Percentiles rank a stretch among this genome's conserved stretches.
phyloP scores from a whole-genome alignment of 192 early-diverging fungal species.

The Chytriomyces sp. region DNA sequence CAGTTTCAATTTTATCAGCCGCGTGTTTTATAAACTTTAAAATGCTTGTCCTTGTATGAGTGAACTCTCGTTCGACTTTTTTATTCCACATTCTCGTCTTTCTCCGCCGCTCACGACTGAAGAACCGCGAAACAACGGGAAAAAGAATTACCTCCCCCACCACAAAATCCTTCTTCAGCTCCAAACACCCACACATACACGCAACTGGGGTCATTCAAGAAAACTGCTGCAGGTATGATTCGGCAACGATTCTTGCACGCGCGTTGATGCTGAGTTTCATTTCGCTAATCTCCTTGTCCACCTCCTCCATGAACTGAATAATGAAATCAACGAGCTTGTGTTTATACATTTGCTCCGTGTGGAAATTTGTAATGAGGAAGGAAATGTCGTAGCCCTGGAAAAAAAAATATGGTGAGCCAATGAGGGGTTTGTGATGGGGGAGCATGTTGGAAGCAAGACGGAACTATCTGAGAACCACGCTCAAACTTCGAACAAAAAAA shows the following conservation, averaged over 20 bases:
- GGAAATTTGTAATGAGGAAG: slow-evolving; percentile 96
- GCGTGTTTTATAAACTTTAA: too few relatives aligned
- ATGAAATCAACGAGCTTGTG: slow-evolving; percentile 99
- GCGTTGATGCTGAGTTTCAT: slow-evolving; percentile 96
- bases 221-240: slow-evolving; percentile 53
- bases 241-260: slow-evolving; percentile 87
- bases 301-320: slow-evolving; percentile 99
- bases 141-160: too few relatives aligned
- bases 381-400: slow-evolving; percentile 94
- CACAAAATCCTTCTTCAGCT: too few relatives aligned
- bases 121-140: too few relatives aligned
- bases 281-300: slow-evolving; percentile 98
- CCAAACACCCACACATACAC: background rate
- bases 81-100: too few relatives aligned
- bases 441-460: background rate
- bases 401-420: background rate
- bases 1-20: too few relatives aligned
- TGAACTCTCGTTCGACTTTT: too few relatives aligned
- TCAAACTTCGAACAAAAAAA: too few relatives aligned
- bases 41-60: too few relatives aligned
- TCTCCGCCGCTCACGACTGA: too few relatives aligned
- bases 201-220: background rate
- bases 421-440: background rate
- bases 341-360: slow-evolving; percentile 98
- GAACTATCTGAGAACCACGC: too few relatives aligned